Conservation (phyloP, 75 land plant genomes). For the Larix kaempferi region DNA sequence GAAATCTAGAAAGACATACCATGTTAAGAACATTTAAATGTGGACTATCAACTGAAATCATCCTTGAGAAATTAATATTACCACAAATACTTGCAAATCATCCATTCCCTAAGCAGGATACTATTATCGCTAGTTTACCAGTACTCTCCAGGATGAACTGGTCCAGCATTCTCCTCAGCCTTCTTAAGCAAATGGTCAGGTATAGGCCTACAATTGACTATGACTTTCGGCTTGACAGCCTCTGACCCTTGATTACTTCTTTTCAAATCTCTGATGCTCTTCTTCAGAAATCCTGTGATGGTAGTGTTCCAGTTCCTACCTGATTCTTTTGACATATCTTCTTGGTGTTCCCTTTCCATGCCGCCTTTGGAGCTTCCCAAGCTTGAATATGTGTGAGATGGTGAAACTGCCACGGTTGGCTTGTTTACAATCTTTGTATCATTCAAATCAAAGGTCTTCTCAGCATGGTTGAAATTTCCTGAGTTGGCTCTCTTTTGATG, state of each 20-base stretch:
- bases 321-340: slow-evolving; percentile 21
- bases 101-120: not conserved
- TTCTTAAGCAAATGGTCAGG: slow-evolving; percentile 60
- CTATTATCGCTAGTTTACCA: slow-evolving; percentile 46
- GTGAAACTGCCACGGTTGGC: slow-evolving; percentile 42
- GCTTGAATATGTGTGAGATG: slow-evolving; percentile 27
- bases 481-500: slow-evolving; percentile 22
- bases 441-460: slow-evolving; percentile 10
- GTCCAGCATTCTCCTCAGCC: slow-evolving; percentile 87
- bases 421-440: slow-evolving; percentile 30
- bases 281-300: slow-evolving; percentile 45
- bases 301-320: slow-evolving; percentile 39
- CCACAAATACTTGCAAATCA: not conserved
- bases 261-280: slow-evolving; percentile 34
- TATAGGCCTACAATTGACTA: slow-evolving; percentile 67
- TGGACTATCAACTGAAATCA: not conserved
- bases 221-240: slow-evolving; percentile 29
- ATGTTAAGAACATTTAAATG: not conserved
- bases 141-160: slow-evolving; percentile 82
- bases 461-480: slow-evolving; percentile 9
- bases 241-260: slow-evolving; percentile 20
- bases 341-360: slow-evolving; percentile 20
- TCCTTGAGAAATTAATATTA: not conserved
- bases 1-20: not conserved
- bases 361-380: slow-evolving; percentile 25